A percentile compares a stretch with the other conserved stretches of the same genome.
Conservation (phyloP, 2,329 filamentous ascomycete species). For the Calcarisporium arbuscula region DNA sequence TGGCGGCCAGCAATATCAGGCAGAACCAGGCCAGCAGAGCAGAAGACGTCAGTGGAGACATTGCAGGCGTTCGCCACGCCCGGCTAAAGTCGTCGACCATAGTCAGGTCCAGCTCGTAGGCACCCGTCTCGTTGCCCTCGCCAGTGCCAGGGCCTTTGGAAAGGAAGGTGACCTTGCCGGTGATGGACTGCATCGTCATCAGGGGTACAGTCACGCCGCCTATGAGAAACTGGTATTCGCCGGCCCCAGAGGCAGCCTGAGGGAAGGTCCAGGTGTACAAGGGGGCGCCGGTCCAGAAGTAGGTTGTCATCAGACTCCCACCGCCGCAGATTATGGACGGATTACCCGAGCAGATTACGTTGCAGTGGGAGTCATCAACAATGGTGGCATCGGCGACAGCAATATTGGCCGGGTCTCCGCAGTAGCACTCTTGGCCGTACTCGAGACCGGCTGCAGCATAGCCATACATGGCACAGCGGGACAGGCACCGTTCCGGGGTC, state of each 20-base stretch:
- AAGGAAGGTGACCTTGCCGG: constrained; percentile 55
- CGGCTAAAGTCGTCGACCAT: constrained; percentile 43
- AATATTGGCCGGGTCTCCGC: constrained; percentile 47
- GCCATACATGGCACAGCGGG: constrained; percentile 46
- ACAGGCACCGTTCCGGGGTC: constrained; percentile 46
- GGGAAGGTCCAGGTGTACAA: constrained; percentile 52
- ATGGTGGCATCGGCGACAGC: constrained; percentile 31
- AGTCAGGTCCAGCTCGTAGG: constrained; percentile 58
- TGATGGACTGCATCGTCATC: constrained; percentile 51
- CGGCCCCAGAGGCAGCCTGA: constrained; percentile 41
- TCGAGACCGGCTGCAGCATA: constrained; percentile 54
- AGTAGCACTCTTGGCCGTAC: constrained; percentile 53
- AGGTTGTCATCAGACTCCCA: constrained; percentile 45
- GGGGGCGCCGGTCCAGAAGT: constrained; percentile 43
- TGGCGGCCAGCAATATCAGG: constrained; percentile 59
- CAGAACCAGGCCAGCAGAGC: constrained; percentile 56
- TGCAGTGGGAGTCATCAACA: constrained; percentile 44
- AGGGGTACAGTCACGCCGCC: constrained; percentile 56
- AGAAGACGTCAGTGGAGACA: constrained; percentile 62
- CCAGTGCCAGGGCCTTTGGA: constrained; percentile 59
- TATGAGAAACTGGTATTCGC: constrained; percentile 55
- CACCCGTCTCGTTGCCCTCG: constrained; percentile 54
- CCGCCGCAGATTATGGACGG: constrained; percentile 47
- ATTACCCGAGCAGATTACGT: constrained; percentile 42
- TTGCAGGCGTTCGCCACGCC: constrained; percentile 58